These are phyloP conservation scores for Arthromyces matolae DNA, from an alignment of 768 basidiomycete species.

Conservation along the genomic window DNA sequence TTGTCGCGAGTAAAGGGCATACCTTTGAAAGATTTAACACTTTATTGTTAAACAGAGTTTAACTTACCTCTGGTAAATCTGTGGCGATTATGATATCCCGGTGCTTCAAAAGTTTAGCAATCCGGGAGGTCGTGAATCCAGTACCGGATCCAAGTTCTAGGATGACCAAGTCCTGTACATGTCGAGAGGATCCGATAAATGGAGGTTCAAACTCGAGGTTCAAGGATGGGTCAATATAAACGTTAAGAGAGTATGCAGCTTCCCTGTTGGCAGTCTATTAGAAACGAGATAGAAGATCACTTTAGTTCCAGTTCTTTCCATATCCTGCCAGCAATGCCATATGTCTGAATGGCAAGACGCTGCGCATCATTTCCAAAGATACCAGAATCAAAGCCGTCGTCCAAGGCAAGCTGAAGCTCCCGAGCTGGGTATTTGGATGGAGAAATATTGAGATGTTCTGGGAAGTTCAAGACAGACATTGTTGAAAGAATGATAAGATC, in stretches of 20 bases:
- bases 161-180: conserved; percentile 27
- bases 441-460: conserved; percentile 30
- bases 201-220: conserved; percentile 53
- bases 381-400: conserved; percentile 8
- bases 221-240: conserved; percentile 45
- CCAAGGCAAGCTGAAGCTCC: neutral
- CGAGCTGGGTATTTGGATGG: conserved; percentile 27
- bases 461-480: conserved; percentile 32
- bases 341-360: conserved; percentile 56
- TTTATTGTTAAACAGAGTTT: neutral
- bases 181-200: conserved; percentile 26
- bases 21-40: conserved; percentile 29
- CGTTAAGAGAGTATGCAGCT: conserved; percentile 57
- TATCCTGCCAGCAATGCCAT: conserved; percentile 82
- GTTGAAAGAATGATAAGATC: neutral
- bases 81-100: conserved; percentile 56
- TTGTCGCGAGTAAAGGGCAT: conserved; percentile 41
- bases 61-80: conserved; percentile 71
- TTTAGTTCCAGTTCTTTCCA: conserved; percentile 47
- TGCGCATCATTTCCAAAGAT: conserved; percentile 40
- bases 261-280: conserved; percentile 50
- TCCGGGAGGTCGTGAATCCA: conserved; percentile 51
- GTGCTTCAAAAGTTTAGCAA: conserved; percentile 33
- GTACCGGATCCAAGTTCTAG: conserved; percentile 83
- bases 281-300: neutral